phyloP scores from a whole-genome alignment of 345 rosid genomes.

The Citrus mangshanensis region DNA sequence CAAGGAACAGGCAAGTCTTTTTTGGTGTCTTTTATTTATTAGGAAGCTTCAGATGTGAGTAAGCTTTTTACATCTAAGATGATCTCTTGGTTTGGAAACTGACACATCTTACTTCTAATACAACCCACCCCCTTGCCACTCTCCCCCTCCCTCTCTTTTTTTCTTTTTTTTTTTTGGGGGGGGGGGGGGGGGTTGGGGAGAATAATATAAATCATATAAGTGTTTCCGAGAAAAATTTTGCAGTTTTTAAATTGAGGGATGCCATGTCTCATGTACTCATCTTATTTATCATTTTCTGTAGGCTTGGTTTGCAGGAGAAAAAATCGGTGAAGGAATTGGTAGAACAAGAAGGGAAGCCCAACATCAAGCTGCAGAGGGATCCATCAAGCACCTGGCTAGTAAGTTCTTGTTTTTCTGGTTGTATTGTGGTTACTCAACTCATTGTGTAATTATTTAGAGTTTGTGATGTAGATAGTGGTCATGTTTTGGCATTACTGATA shows the following conservation, averaged over 20 bases:
- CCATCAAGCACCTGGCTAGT: constrained; percentile 76
- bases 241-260: constrained; percentile 1
- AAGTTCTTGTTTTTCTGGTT: constrained; percentile 16
- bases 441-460: neutral
- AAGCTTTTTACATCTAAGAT: neutral
- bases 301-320: constrained; percentile 88
- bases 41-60: neutral
- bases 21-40: neutral
- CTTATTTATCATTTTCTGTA: constrained; percentile 28
- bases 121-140: too few relatives aligned
- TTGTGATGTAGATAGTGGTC: neutral
- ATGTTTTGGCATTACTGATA: neutral
- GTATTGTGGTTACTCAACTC: neutral
- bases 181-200: too few relatives aligned
- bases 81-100: constrained; percentile 2
- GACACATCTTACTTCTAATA: neutral
- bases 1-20: neutral
- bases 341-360: constrained; percentile 88
- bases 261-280: constrained; percentile 1
- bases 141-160: too few relatives aligned
- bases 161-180: too few relatives aligned
- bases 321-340: constrained; percentile 78
- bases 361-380: constrained; percentile 73
- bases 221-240: neutral
- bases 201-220: neutral